These are phyloP conservation scores for Psophocarpus tetragonolobus DNA, from an alignment of 306 rosid species.

Conservation along the genomic window DNA sequence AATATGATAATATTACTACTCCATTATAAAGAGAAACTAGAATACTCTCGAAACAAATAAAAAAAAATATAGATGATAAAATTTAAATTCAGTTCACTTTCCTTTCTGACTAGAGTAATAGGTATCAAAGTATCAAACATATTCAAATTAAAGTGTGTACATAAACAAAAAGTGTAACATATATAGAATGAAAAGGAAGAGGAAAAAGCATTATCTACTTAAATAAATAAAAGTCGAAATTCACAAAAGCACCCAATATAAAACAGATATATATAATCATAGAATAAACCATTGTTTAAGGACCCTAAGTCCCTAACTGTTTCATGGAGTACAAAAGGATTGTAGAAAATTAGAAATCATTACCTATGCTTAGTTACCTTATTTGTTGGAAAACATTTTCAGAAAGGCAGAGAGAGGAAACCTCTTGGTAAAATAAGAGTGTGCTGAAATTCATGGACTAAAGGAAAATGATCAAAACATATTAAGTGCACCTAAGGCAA, in stretches of 20 bases:
- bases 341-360: neutral
- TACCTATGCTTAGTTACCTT: neutral
- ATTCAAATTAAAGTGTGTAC: conserved; percentile 24
- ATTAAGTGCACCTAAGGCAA: neutral
- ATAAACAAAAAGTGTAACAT: neutral
- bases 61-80: neutral
- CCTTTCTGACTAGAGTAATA: conserved; percentile 11
- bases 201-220: neutral
- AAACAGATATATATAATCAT: conserved; percentile 3
- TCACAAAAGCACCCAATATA: neutral
- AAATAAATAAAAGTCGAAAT: conserved; percentile 16
- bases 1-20: conserved; percentile 5
- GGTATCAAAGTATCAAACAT: conserved; percentile 18
- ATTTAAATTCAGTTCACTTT: conserved; percentile 20
- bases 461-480: neutral
- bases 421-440: neutral
- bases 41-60: neutral
- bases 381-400: neutral
- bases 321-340: conserved; percentile 15
- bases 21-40: conserved; percentile 15
- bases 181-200: conserved; percentile 8
- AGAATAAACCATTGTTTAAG: conserved; percentile 1
- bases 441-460: neutral
- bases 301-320: conserved; percentile 28
- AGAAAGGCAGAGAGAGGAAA: neutral